phyloP scores from a whole-genome alignment of 768 basidiomycete genomes.

The Termitomyces sp. region DNA sequence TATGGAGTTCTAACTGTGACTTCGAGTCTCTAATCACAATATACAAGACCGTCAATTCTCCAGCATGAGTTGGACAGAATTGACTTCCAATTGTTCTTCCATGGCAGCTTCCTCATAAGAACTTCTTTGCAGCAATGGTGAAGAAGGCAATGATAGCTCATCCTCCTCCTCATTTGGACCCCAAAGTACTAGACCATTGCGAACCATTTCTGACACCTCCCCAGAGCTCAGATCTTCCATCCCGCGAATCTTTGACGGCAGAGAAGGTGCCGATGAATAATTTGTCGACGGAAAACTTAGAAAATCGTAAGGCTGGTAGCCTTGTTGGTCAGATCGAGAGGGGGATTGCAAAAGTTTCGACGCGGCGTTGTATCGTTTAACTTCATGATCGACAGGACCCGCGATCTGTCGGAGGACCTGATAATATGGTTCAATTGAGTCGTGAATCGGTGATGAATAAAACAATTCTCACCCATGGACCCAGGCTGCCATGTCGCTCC shows the following conservation, averaged over 20 bases:
- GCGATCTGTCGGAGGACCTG: conserved; percentile 20
- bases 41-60: neutral
- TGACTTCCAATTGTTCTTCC: neutral
- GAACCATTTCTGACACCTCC: conserved; percentile 39
- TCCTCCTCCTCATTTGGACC: conserved; percentile 13
- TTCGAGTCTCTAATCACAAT: neutral
- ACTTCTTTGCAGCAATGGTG: neutral
- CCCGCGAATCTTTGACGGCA: conserved; percentile 30
- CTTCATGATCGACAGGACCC: conserved; percentile 25
- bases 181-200: conserved; percentile 48
- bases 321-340: conserved; percentile 15
- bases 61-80: neutral
- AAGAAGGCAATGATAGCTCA: neutral
- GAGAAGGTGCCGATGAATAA: conserved; percentile 32
- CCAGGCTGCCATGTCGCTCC: conserved; percentile 44
- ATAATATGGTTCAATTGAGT: neutral
- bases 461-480: conserved; percentile 40
- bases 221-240: conserved; percentile 44
- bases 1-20: too few species aligned
- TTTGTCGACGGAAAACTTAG: conserved; percentile 33
- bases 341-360: conserved; percentile 25
- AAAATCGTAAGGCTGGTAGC: conserved; percentile 44
- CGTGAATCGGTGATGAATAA: conserved; percentile 1
- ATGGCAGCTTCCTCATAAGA: neutral
- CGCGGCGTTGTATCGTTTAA: conserved; percentile 38